Conservation (phyloP, 768 basidiomycete genomes). For the Tulasnella sp. region DNA sequence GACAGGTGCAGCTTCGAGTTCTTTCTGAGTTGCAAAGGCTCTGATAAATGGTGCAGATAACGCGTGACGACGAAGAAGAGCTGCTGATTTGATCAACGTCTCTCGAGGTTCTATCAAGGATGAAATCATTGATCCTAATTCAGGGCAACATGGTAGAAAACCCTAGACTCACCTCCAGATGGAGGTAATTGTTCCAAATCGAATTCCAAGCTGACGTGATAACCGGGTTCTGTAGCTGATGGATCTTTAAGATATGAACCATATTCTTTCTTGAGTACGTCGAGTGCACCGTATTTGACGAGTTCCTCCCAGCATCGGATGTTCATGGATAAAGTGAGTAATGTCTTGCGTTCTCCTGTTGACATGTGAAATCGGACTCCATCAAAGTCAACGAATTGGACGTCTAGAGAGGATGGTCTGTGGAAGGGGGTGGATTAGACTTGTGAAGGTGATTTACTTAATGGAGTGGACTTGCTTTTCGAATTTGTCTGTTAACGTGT, state of each 20-base stretch:
- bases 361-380: constrained; percentile 89
- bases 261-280: constrained; percentile 72
- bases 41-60: constrained; percentile 88
- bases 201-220: constrained; percentile 74
- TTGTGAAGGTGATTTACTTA: constrained; percentile 11
- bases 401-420: constrained; percentile 84
- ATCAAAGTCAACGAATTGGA: constrained; percentile 96
- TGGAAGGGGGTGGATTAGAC: constrained; percentile 12
- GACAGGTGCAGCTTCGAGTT: constrained; percentile 44
- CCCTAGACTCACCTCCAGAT: no score
- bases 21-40: constrained; percentile 72
- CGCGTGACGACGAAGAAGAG: constrained; percentile 84
- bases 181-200: constrained; percentile 80
- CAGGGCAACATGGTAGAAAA: neutral
- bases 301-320: constrained; percentile 97
- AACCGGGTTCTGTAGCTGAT: constrained; percentile 63
- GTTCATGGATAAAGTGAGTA: constrained; percentile 82
- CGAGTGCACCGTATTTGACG: constrained; percentile 68
- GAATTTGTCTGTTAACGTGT: constrained; percentile 75
- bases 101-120: constrained; percentile 54
- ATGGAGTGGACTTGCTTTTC: constrained; percentile 45
- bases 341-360: constrained; percentile 67
- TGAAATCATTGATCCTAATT: no score
- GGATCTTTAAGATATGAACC: constrained; percentile 45
- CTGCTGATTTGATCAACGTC: constrained; percentile 63